Base-by-base conservation (phyloP, 257 asterid genomes). In the Penstemon newberryi region DNA sequence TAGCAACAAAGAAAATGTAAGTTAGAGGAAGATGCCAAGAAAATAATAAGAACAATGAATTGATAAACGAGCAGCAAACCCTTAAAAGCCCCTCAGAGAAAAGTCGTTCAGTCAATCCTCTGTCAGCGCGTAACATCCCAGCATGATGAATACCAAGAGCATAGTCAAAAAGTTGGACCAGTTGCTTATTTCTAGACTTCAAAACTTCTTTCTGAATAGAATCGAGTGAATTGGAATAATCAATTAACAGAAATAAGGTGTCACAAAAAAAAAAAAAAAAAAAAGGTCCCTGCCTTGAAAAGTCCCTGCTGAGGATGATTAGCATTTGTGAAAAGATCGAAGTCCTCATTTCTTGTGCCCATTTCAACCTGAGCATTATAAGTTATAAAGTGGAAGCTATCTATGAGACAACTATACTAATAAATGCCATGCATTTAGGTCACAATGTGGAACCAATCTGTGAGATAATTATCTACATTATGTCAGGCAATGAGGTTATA, bases 61-160 rank as follows among this genome's bases (percentile, higher is more conserved):
- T 40, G 58, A 54, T 51, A 69, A 47, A 63, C 45, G 59, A 63
- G 65, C 60, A 69, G 54, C 66, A 39, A 70, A 84, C 99, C 96
- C 73, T 88, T 70, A 93, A 70, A 60, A 88, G 89, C 74, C 99
- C 99, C 83, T 85, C 91, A n/a, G 97, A 88, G 87, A 93, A 93
- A 77, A 93, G 96, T 8, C 96, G 88, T 76, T 93, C 99, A 18
- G 99, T 93, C 80, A 93, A 81, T 66, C 89, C 87, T 82, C 99
- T 89, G 77, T 93, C 99, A 38, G 89, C 77, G 39, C 99, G 97
- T 66, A 93, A 78, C 99, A 93, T 93, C 74, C 99, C 99, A 69
- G 99, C 99, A 82, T 93, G 97, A 82, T 93, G 99, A 75, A 93
- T 84, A 59, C 99, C 99, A 69, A 93, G 79, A 82, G 96, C 97